These are phyloP conservation scores for Pterula multifida DNA, from an alignment of 1,284 basidiomycete species.

Conservation along the genomic window DNA sequence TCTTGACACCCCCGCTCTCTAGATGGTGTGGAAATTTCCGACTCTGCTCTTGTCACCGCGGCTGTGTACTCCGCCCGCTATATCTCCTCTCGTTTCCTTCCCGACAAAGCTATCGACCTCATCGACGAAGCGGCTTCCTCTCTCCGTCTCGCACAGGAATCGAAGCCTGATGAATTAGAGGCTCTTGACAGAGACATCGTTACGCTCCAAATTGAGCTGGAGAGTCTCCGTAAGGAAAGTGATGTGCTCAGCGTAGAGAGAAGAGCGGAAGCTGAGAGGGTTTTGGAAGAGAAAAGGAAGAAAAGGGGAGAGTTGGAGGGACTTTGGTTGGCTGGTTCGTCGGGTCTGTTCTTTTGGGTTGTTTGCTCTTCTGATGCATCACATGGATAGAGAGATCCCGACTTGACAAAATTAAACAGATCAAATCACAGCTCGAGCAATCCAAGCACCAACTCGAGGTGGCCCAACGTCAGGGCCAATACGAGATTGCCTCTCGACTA, in stretches of 20 bases:
- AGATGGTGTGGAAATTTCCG: constrained; percentile 1
- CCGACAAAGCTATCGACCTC: constrained; percentile 85
- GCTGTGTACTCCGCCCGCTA: constrained; percentile 77
- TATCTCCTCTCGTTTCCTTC: constrained; percentile 77
- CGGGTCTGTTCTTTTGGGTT: neutral
- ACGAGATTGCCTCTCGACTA: constrained; percentile 70
- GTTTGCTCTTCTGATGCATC: neutral
- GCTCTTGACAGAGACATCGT: constrained; percentile 74
- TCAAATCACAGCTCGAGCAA: constrained; percentile 74
- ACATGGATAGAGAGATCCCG: constrained; percentile 51
- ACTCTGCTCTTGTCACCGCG: constrained; percentile 25
- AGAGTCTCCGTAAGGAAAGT: constrained; percentile 80
- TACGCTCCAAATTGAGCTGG: constrained; percentile 83
- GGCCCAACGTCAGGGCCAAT: constrained; percentile 77
- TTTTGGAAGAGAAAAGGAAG: constrained; percentile 46
- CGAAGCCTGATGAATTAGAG: constrained; percentile 81
- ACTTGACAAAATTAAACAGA: constrained; percentile 65
- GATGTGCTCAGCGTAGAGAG: constrained; percentile 77
- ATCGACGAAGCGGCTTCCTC: constrained; percentile 86
- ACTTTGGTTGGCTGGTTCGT: constrained; percentile 62
- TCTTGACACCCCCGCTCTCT: constrained; percentile 65
- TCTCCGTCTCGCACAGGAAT: constrained; percentile 84
- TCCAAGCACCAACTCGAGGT: constrained; percentile 81
- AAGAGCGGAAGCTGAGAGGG: constrained; percentile 51
- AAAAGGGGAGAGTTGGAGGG: constrained; percentile 52